A percentile compares a stretch with the other conserved stretches of the same genome.
Conservation (phyloP, 2,329 filamentous ascomycete genomes). For the Meredithiella fracta region DNA sequence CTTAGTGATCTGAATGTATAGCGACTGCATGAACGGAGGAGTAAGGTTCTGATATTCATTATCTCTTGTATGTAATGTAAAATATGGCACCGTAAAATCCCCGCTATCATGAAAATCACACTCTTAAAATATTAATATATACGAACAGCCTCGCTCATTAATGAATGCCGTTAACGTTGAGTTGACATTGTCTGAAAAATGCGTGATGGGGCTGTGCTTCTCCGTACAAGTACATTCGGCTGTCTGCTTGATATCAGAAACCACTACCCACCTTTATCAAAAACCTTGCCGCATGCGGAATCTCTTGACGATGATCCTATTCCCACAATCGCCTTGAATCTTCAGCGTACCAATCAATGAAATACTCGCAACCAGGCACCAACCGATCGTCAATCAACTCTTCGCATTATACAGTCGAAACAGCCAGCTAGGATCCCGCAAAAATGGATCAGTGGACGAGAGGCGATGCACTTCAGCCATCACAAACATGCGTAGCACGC, state of each 20-base stretch:
- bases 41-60: no score
- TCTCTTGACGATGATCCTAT: background rate
- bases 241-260: no score
- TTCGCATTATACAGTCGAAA: background rate
- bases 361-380: background rate
- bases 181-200: background rate
- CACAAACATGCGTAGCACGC: background rate
- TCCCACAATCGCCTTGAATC: background rate
- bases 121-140: background rate
- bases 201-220: background rate
- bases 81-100: no score
- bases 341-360: background rate
- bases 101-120: no score
- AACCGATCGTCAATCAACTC: background rate
- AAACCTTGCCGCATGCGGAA: background rate
- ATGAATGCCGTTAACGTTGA: no score
- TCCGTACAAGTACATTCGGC: conserved; percentile 1
- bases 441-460: background rate
- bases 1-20: background rate
- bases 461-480: background rate
- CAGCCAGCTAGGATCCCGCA: background rate
- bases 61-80: no score
- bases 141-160: background rate
- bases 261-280: background rate
- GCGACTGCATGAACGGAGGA: no score